Percentiles rank a stretch among this genome's conserved stretches.
Evolutionary conservation across 208 protist species (phyloP).

Genomic region (Trypanosoma theileri): DNA sequence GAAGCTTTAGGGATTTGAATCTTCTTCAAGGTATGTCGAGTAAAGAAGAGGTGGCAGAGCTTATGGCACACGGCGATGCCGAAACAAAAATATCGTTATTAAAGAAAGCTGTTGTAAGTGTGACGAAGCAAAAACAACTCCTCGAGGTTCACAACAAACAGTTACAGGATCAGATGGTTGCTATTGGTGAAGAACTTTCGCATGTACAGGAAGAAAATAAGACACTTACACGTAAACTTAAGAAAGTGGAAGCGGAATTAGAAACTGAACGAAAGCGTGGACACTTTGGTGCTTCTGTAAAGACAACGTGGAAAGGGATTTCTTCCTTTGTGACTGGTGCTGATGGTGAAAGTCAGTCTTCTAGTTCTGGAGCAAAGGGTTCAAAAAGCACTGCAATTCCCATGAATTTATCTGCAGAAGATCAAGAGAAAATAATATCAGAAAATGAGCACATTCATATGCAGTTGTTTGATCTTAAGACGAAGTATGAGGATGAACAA

Average conservation of each 20-base stretch:
- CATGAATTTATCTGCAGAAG: slow-evolving; percentile 45
- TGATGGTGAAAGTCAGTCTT: slow-evolving; percentile 26
- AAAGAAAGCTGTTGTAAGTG: slow-evolving; percentile 77
- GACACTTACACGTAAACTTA: slow-evolving; percentile 45
- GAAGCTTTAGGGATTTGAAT: not conserved
- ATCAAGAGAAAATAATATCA: slow-evolving; percentile 62
- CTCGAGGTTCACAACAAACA: slow-evolving; percentile 51
- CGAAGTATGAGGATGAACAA: slow-evolving; percentile 40
- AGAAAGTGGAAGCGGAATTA: slow-evolving; percentile 42
- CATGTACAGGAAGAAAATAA: slow-evolving; percentile 48
- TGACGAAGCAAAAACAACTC: slow-evolving; percentile 84
- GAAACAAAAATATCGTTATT: slow-evolving; percentile 83
- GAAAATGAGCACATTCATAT: slow-evolving; percentile 78
- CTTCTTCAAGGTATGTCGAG: slow-evolving; percentile 34
- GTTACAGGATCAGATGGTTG: slow-evolving; percentile 54
- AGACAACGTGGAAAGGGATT: slow-evolving; percentile 51
- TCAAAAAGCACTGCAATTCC: slow-evolving; percentile 1
- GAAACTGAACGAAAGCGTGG: slow-evolving; percentile 46
- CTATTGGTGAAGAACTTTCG: slow-evolving; percentile 37
- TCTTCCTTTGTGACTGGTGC: slow-evolving; percentile 63
- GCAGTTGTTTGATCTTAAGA: slow-evolving; percentile 57
- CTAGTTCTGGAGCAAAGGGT: slow-evolving; percentile 7
- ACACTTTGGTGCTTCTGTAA: slow-evolving; percentile 60
- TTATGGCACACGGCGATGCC: slow-evolving; percentile 73
- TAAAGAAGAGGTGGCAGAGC: slow-evolving; percentile 56